These are phyloP conservation scores for Trichosporon ovoides DNA, from an alignment of 1,284 basidiomycete genomes.

Conservation along the genomic window DNA sequence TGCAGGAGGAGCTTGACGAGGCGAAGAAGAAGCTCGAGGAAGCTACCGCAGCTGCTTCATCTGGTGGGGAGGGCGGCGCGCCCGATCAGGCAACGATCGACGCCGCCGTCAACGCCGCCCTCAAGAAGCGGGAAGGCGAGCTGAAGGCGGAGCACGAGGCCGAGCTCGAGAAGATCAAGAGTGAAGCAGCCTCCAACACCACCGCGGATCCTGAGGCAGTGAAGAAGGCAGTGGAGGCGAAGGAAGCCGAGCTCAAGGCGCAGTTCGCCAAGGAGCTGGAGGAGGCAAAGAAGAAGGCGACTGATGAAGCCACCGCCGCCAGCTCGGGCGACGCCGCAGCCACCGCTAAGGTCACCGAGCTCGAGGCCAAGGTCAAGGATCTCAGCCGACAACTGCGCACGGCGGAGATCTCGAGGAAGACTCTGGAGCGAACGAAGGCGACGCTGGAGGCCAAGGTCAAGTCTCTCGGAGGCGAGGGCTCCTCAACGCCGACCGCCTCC, in stretches of 20 bases:
- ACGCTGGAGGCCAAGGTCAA: slow-evolving; percentile 34
- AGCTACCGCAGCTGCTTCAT: slow-evolving; percentile 2
- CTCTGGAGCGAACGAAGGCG: slow-evolving; percentile 27
- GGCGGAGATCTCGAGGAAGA: slow-evolving; percentile 41
- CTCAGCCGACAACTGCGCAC: slow-evolving; percentile 38
- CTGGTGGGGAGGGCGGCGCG: slow-evolving; percentile 4
- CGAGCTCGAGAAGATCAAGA: slow-evolving; percentile 20
- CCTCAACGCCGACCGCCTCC: slow-evolving; percentile 5
- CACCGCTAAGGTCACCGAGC: slow-evolving; percentile 29
- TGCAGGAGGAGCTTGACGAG: slow-evolving; percentile 23
- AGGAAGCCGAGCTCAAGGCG: slow-evolving; percentile 28
- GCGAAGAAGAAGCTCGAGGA: slow-evolving; percentile 21
- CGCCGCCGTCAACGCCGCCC: slow-evolving; percentile 40
- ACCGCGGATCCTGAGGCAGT: slow-evolving; percentile 9
- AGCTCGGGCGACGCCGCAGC: not conserved
- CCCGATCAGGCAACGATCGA: slow-evolving; percentile 28
- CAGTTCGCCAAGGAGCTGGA: slow-evolving; percentile 19
- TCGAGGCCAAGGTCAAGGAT: slow-evolving; percentile 35
- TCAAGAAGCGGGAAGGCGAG: slow-evolving; percentile 38
- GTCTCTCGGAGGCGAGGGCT: slow-evolving; percentile 20
- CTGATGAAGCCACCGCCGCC: not conserved
- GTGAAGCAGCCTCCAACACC: slow-evolving; percentile 4
- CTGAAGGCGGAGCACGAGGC: slow-evolving; percentile 27
- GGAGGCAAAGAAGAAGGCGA: slow-evolving; percentile 10
- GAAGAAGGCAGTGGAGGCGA: slow-evolving; percentile 30